Conservation (phyloP, 768 basidiomycete species). For the Psilocybe subaeruginosa region DNA sequence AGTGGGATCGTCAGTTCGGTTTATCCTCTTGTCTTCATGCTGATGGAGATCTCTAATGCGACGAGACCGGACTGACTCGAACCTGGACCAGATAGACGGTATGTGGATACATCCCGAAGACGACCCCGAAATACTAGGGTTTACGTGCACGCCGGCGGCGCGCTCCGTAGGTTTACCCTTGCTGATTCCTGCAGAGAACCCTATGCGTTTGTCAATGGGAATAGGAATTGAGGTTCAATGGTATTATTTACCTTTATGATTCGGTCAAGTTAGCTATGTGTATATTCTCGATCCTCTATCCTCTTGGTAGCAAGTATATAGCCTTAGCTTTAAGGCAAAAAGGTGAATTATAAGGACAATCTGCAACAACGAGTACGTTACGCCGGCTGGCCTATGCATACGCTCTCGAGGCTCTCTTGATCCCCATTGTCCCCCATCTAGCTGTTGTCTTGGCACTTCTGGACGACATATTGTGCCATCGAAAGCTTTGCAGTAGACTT, state of each 20-base stretch:
- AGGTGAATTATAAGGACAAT: not conserved
- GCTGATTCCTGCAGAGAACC: not conserved
- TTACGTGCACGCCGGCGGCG: not conserved
- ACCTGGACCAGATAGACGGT: not conserved
- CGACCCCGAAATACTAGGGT: not conserved
- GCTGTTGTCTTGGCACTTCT: not conserved
- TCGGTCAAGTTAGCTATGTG: conserved; percentile 3
- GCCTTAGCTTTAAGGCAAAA: not conserved
- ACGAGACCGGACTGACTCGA: not conserved
- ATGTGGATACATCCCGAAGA: not conserved
- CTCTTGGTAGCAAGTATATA: not conserved
- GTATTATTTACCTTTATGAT: not conserved
- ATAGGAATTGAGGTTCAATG: not conserved
- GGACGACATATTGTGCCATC: conserved; percentile 3
- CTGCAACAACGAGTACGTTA: not conserved
- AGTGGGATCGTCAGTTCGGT: not conserved
- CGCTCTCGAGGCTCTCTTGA: not conserved
- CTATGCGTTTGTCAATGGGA: not conserved
- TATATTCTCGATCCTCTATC: not conserved
- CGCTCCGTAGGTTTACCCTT: no score
- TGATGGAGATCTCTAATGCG: not conserved
- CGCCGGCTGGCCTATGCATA: not conserved
- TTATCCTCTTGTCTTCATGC: not conserved
- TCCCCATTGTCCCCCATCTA: not conserved
- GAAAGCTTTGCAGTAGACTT: not conserved